A percentile compares a stretch with the other conserved stretches of the same genome.
These are phyloP conservation scores for Canariomyces notabilis DNA, from an alignment of 2,329 filamentous ascomycete species.

Conservation along the genomic window DNA sequence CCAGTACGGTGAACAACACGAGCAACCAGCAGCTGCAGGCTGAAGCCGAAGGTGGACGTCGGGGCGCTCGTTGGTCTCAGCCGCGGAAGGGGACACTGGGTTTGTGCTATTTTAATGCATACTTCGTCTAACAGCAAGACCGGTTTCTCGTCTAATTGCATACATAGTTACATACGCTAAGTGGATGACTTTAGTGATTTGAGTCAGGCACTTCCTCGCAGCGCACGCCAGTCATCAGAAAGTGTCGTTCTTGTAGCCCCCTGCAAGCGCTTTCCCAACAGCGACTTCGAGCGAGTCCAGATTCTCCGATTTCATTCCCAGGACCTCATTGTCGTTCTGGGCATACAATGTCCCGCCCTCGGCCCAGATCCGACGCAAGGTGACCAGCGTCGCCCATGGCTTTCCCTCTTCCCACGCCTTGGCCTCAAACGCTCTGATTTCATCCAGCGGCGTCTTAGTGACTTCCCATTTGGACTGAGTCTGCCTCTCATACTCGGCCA, in stretches of 20 bases:
- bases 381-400: constrained; percentile 50
- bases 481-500: constrained; percentile 64
- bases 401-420: constrained; percentile 51
- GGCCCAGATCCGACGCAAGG: constrained; percentile 66
- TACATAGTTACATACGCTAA: too few species aligned
- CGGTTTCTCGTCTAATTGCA: too few species aligned
- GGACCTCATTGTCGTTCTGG: constrained; percentile 58
- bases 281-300: constrained; percentile 45
- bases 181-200: too few species aligned
- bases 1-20: background rate
- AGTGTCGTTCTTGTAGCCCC: constrained; percentile 23
- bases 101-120: background rate
- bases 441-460: constrained; percentile 46
- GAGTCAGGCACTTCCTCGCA: too few species aligned
- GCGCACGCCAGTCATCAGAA: too few species aligned
- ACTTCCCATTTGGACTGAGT: constrained; percentile 54
- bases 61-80: background rate
- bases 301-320: constrained; percentile 46
- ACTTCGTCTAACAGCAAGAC: background rate
- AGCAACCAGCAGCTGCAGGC: background rate
- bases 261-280: constrained; percentile 24
- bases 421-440: constrained; percentile 52
- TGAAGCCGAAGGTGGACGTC: background rate
- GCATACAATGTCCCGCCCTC: constrained; percentile 68
- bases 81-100: background rate